Base-by-base conservation (phyloP, 2,329 filamentous ascomycete genomes). In the Blastomyces gilchristii region DNA sequence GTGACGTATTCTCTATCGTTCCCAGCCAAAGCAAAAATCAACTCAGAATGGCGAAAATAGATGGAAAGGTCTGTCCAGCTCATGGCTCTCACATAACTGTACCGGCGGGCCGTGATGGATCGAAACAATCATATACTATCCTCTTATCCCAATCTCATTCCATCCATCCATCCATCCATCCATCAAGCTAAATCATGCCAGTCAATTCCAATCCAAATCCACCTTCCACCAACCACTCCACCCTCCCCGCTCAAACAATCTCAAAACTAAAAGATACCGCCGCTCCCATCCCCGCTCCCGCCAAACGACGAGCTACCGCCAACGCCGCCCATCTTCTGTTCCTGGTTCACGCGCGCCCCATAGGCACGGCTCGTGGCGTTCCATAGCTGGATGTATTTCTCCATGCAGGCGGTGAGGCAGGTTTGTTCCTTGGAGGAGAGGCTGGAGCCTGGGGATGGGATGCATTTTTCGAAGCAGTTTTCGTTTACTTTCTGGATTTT, bases 301-400 rank as follows among this genome's bases (percentile, higher is more conserved):
- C 45, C 45, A 22, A 49, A 25, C 0, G 45, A n/a, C 18, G 45
- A 60, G 37, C 28, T 28, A 49, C 49, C 60, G 5, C 49, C 37
- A 6, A 56, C 3, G 14, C 60, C 70, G 63, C 70, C 63, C 31
- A 67, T 78, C 78, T 87, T 86, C 67, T 81, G 80, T 75, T 87
- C 85, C 76, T 85, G 75, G 68, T 84, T 66, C 50, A 77, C 66
- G 18, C 76, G 81, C 66, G 76, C 76, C 71, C 90, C 83, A 74
- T 90, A 91, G 50, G 86, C 81, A 58, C 81, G 76, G 78, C 86
- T 88, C 71, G 90, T 86, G 66, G 83, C 79, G 77, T 91, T 91
- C 89, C 89, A 93, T 12, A 88, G 83, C 41, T 82, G 78, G 81
- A 92, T 90, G 81, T 92, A 93, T 77, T 92, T 92, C 71, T 92